Percentiles rank a stretch among this genome's conserved stretches.
Conservation (phyloP, 2,329 filamentous ascomycete species). For the Scopulariopsis brevicaulis region DNA sequence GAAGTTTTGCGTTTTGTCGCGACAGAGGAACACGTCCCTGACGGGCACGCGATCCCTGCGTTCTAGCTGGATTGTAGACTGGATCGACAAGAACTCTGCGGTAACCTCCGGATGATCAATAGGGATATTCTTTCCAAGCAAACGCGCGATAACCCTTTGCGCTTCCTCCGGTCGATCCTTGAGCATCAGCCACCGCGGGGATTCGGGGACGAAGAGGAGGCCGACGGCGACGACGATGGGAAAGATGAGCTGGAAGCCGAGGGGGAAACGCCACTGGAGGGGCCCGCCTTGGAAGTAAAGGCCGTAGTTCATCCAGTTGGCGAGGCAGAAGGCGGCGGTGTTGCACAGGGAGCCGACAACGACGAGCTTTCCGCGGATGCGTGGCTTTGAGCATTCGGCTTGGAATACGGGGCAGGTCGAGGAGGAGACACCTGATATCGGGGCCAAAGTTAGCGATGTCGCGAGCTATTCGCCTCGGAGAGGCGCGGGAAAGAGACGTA, state of each 20-base stretch:
- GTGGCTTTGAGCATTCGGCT: conserved; percentile 18
- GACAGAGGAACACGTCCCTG: conserved; percentile 20
- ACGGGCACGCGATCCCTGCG: conserved; percentile 18
- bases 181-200: conserved; percentile 20
- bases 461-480: background rate
- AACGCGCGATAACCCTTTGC: conserved; percentile 6
- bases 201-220: conserved; percentile 17
- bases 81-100: conserved; percentile 23
- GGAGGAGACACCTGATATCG: conserved; percentile 13
- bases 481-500: background rate
- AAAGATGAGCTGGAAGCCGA: conserved; percentile 24
- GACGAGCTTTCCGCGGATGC: conserved; percentile 30
- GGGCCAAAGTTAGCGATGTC: background rate
- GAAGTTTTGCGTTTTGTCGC: conserved; percentile 24
- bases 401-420: conserved; percentile 22
- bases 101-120: conserved; percentile 15
- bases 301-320: conserved; percentile 34
- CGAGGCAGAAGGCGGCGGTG: conserved; percentile 29
- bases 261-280: conserved; percentile 23
- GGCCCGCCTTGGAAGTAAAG: conserved; percentile 21
- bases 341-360: conserved; percentile 27
- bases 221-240: conserved; percentile 19
- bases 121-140: conserved; percentile 4
- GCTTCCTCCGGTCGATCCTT: conserved; percentile 25
- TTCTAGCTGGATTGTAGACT: conserved; percentile 21